Conservation (phyloP, 441 rosid genomes). For the Omphalea diandra region DNA sequence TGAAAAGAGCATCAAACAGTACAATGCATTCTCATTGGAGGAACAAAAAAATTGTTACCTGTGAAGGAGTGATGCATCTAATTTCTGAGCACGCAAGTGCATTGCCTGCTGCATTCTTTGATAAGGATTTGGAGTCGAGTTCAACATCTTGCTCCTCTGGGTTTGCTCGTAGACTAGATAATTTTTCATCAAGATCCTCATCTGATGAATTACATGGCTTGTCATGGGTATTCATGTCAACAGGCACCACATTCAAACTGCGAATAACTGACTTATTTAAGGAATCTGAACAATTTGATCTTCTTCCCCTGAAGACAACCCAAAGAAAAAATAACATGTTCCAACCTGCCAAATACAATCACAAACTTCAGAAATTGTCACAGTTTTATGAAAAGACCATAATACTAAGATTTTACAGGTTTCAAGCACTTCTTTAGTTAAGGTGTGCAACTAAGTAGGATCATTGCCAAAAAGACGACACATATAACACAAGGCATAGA, state of each 20-base stretch:
- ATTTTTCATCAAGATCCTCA: conserved; percentile 33
- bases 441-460: neutral
- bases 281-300: conserved; percentile 37
- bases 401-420: neutral
- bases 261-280: conserved; percentile 37
- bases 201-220: conserved; percentile 21
- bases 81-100: conserved; percentile 31
- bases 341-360: conserved; percentile 75
- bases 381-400: neutral
- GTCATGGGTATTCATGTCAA: conserved; percentile 32
- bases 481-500: neutral
- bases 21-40: neutral
- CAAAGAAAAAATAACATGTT: conserved; percentile 83
- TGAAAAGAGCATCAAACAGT: neutral
- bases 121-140: conserved; percentile 27
- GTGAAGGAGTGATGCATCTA: conserved; percentile 24
- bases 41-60: conserved; percentile 31
- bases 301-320: conserved; percentile 91
- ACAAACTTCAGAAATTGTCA: conserved; percentile 14
- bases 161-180: conserved; percentile 26
- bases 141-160: conserved; percentile 29
- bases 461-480: neutral
- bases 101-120: conserved; percentile 24
- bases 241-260: conserved; percentile 31
- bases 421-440: neutral